phyloP scores from a whole-genome alignment of 345 rosid genomes.

The Anastatica hierochuntica region DNA sequence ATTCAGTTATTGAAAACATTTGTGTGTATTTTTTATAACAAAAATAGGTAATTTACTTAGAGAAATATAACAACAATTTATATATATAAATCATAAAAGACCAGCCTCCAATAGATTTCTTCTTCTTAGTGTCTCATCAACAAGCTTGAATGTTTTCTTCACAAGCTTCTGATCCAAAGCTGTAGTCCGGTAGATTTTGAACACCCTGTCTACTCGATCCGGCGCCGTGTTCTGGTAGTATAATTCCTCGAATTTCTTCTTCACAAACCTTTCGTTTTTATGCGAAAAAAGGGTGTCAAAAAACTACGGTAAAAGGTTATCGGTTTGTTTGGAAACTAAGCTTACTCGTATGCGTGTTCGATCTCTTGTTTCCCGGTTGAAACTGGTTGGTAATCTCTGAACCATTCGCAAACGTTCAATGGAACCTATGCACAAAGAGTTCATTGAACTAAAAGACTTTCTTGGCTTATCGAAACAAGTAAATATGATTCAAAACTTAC shows the following conservation, averaged over 20 bases:
- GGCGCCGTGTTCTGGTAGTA: constrained; percentile 83
- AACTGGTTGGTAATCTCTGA: constrained; percentile 82
- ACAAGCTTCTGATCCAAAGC: constrained; percentile 96
- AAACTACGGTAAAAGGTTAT: no score
- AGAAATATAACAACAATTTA: not conserved
- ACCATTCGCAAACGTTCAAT: constrained; percentile 82
- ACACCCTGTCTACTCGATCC: constrained; percentile 78
- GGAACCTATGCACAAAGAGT: constrained; percentile 46
- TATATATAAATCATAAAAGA: constrained; percentile 40
- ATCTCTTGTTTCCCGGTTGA: constrained; percentile 90
- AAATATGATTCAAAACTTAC: constrained; percentile 34
- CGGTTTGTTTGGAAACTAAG: not conserved
- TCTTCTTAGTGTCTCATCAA: constrained; percentile 84
- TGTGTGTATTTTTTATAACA: no score
- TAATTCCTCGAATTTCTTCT: constrained; percentile 91
- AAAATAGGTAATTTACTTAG: constrained; percentile 10
- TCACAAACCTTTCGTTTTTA: constrained; percentile 96
- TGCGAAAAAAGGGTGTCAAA: no score
- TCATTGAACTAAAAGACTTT: not conserved
- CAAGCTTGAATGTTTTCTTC: constrained; percentile 97
- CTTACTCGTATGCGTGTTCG: constrained; percentile 96
- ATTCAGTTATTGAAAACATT: not conserved
- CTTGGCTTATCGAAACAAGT: not conserved
- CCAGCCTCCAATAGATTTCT: constrained; percentile 95
- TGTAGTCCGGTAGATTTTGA: constrained; percentile 89